Base-by-base conservation (phyloP, 768 basidiomycete genomes). In the Boletus vermiculosoides region DNA sequence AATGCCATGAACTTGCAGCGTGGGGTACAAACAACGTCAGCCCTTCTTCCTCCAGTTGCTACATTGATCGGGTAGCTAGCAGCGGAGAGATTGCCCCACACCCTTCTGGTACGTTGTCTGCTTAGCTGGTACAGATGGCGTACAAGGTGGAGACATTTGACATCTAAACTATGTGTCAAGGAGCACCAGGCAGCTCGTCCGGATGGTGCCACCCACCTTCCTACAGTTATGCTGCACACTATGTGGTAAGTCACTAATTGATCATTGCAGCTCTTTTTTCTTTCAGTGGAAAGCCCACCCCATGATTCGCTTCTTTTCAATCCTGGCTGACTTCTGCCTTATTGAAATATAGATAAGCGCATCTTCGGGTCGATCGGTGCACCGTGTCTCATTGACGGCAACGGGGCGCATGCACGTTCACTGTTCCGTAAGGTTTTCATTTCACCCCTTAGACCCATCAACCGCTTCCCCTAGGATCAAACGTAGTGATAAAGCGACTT, bases 361-460 rank as follows among this genome's bases (percentile, higher is more conserved):
- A n/a, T 23, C 41, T 44, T 39, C 31, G 42, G 41, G 42, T 42
- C 33, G 30, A 55, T 39, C 34, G 22, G 31, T 46, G 41, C 36
- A 20, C 40, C 28, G 33, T 16, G 33, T 49, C 50, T 47, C 28
- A 34, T 20, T 42, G 28, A 36, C 16, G 16, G 15, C 28, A 40
- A 45, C 11, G 42, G 44, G 37, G 9, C n/a, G 25, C n/a, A 15
- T 40, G 39, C 39, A 40, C 31, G 28, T 20, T 13, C 49, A 33
- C 34, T 15, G 25, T 18, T 18, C 30, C 44, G 34, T 40, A 45
- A 52, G 50, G 45, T 41, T 49, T 61, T 51, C 49, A 61, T 61
- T 50, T 48, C 45, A 10, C 15, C 10, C 30, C 28, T 41, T 20
- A 8, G 12, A 12, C 5, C 10, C 1, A 41, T 20, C n/a, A 9